Base-by-base conservation (phyloP, 495 filamentous ascomycete genomes). In the Talaromyces stipitatus region DNA sequence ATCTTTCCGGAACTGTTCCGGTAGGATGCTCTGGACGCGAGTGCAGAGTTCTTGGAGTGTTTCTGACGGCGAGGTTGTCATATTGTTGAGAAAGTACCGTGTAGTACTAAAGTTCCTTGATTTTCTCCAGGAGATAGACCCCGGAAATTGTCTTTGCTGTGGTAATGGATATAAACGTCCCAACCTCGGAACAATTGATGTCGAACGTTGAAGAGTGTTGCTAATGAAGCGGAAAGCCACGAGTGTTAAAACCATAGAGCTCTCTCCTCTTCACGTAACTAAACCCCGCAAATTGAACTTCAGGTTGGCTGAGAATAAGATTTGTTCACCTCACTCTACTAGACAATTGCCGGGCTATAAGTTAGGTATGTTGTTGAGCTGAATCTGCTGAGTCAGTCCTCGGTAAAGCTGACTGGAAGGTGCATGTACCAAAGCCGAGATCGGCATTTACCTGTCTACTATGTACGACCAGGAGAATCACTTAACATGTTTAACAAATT, bases 21-120 rank as follows among this genome's bases (percentile, higher is more conserved):
- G 58, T n/a, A 60, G 18, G 12, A 60, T 18, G 2, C 7, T 41
- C 12, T 60, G 54, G 22, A 56, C 58, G 27, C 23, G 41, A 20
- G 38, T 5, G 53, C 58, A 60, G 28, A 60, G 58, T 7, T 55
- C 52, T 33, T 56, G 22, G 3, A 60, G 41, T 29, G 58, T 50
- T 50, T 41, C 28, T 38, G 47, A 32, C 16, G 23, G 29, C 9
- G 48, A 11, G 23, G 56, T 20, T 16, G 47, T 32, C 56, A 58
- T 50, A 22, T 18, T 52, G 30, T 24, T 28, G 1, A 9, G 36
- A 30, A 27, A 33, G 55, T 52, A 50, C 18, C 28, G 16, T 9
- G 27, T 16, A 10, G 48, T 16, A 4, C n/a, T 51, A 12, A 18
- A 51, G 11, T 26, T 48, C 6, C 36, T 47, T 47, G 43, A n/a